phyloP scores from a whole-genome alignment of 495 filamentous ascomycete species.

The Durotheca rogersii region DNA sequence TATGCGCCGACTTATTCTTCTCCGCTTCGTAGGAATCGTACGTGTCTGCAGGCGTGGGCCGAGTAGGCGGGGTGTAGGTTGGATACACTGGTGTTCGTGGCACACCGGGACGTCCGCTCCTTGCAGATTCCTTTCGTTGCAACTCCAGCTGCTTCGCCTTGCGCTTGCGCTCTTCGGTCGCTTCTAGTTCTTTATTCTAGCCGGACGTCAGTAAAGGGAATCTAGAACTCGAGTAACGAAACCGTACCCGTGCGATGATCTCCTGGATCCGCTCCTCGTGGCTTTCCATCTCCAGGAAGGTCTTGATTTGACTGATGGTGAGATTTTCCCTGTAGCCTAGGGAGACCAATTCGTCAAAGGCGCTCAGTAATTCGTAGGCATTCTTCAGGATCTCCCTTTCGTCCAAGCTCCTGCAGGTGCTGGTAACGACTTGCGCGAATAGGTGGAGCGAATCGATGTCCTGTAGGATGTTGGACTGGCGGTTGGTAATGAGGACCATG shows the following conservation, averaged over 20 bases:
- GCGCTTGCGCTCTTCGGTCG: constrained; percentile 93
- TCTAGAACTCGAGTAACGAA: neutral
- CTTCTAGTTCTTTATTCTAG: constrained; percentile 97
- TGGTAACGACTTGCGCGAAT: constrained; percentile 94
- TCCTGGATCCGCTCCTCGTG: constrained; percentile 98
- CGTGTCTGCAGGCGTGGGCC: constrained; percentile 70
- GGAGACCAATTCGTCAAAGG: constrained; percentile 95
- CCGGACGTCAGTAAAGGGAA: constrained; percentile 33
- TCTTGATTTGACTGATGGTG: constrained; percentile 93
- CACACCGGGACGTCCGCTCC: constrained; percentile 51
- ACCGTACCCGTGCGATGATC: constrained; percentile 82
- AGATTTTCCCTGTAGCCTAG: constrained; percentile 94
- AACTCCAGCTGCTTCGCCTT: constrained; percentile 98
- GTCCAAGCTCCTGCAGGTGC: constrained; percentile 92
- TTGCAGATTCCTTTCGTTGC: constrained; percentile 87
- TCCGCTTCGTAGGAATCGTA: constrained; percentile 94
- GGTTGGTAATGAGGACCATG: constrained; percentile 99
- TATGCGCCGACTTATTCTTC: constrained; percentile 87
- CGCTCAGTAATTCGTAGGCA: constrained; percentile 91
- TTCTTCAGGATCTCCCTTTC: constrained; percentile 92
- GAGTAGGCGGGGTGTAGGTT: constrained; percentile 80
- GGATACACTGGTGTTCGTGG: constrained; percentile 79
- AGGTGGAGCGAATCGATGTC: constrained; percentile 97
- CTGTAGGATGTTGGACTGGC: constrained; percentile 97
- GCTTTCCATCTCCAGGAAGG: constrained; percentile 98